Evolutionary conservation across 257 asterid genomes (phyloP), one percentile per base, ranked within the genome.

Genomic region (Mitragyna speciosa): DNA sequence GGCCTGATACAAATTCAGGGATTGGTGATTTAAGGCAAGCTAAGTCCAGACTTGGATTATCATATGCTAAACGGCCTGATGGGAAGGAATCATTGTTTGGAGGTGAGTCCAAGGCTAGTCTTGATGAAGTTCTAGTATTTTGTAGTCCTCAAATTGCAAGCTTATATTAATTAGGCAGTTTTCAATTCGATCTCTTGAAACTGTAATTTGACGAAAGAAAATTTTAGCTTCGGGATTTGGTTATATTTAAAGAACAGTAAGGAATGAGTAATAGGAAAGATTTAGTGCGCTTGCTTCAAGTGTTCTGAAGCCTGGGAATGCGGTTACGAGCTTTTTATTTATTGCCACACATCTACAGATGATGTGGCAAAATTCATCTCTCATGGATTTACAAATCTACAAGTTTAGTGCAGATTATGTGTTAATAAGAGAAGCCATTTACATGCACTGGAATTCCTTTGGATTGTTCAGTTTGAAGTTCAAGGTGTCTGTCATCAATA

Each of bases 121-220:
- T 93, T 80, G 91, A 77, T 81, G 92, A 95, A 83, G 93, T 93
- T n/a, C 45, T 88, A 72, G 92, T 91, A n/a, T 95, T 91, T 78
- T 91, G 97, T 79, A 91, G 93, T 73, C 98, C 97, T 81, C 91
- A 94, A 70, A 94, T 94, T 91, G 98, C 98, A 45, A 90, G 93
- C 83, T 83, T 93, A 76, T 94, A 91, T 82, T 94, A 76, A 71
- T 39, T 51, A 69, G 28, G 77, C 45, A 28, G n/a, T 7, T 14
- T n/a, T 22, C 20, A 5, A 16, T 49, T 66, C 47, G 19, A 22
- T 11, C 20, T 48, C 66, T 48, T 61, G 47, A 28, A 47, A 6
- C 12, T 41, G 16, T 61, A 61, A 7, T n/a, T 41, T 59, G 45
- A 6, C 15, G 26, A 17, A 64, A 64, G 7, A 14, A 30, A 64